These are phyloP conservation scores for Iberis pinnata DNA, from an alignment of 345 rosid genomes.

Conservation along the genomic window DNA sequence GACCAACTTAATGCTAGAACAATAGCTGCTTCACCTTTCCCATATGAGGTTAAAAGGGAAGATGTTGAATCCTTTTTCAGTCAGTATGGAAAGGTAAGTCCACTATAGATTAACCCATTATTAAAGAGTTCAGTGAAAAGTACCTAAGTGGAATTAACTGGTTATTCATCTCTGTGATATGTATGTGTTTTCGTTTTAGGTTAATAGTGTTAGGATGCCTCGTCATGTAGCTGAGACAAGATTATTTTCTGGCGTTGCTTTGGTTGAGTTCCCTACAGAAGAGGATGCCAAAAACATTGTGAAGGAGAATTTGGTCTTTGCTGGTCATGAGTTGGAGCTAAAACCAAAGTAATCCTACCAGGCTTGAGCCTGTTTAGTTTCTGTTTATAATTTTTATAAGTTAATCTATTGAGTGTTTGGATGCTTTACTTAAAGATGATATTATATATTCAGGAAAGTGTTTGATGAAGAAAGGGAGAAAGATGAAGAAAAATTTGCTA, in stretches of 20 bases:
- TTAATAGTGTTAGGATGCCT: conserved; percentile 86
- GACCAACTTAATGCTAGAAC: conserved; percentile 73
- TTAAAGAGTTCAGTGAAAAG: background rate
- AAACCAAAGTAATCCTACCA: conserved; percentile 70
- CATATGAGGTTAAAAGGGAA: conserved; percentile 58
- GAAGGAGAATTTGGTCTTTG: conserved; percentile 53
- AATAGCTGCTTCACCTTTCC: conserved; percentile 64
- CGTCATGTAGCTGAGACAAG: conserved; percentile 68
- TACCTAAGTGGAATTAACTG: background rate
- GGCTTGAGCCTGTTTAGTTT: background rate
- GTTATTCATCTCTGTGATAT: conserved; percentile 3
- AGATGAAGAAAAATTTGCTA: conserved; percentile 42
- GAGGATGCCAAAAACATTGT: conserved; percentile 63
- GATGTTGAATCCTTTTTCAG: conserved; percentile 61
- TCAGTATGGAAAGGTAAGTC: conserved; percentile 75
- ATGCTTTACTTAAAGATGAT: background rate
- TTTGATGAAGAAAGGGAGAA: conserved; percentile 68
- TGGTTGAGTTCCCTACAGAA: conserved; percentile 74
- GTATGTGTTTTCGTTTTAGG: conserved; percentile 34
- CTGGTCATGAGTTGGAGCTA: conserved; percentile 61
- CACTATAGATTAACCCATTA: too few species aligned
- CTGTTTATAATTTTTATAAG: background rate
- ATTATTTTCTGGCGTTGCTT: conserved; percentile 68
- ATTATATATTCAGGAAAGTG: conserved; percentile 49
- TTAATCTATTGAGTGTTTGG: conserved; percentile 1